A percentile compares a stretch with the other conserved stretches of the same genome.
Evolutionary conservation across 306 rosid genomes (phyloP).

Genomic region (Senna tora): DNA sequence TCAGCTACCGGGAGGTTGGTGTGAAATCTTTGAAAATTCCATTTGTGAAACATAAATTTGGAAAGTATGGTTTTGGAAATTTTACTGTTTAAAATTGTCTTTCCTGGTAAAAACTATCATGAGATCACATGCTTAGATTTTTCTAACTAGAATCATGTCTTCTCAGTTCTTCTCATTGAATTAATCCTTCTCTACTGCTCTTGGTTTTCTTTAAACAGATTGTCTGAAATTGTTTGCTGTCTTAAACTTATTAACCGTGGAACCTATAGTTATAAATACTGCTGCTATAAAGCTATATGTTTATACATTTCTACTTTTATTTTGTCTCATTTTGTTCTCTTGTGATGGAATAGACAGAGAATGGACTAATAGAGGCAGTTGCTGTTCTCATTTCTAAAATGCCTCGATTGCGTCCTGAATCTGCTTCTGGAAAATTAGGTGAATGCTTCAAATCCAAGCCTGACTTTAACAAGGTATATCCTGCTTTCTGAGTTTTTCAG

Average conservation of each 20-base stretch:
- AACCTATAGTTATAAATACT: slow-evolving; percentile 21
- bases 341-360: slow-evolving; percentile 66
- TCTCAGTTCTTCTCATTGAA: background rate
- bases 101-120: slow-evolving; percentile 1
- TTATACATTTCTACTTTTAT: background rate
- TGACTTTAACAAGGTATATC: slow-evolving; percentile 78
- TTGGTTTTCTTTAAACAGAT: background rate
- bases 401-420: slow-evolving; percentile 79
- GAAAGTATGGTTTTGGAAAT: slow-evolving; percentile 28
- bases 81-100: slow-evolving; percentile 14
- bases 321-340: slow-evolving; percentile 38
- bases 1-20: slow-evolving; percentile 88
- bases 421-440: slow-evolving; percentile 67
- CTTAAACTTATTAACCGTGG: background rate
- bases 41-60: slow-evolving; percentile 25
- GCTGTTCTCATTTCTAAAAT: slow-evolving; percentile 84
- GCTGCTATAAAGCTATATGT: slow-evolving; percentile 29
- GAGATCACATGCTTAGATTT: background rate
- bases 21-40: slow-evolving; percentile 37
- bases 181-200: background rate
- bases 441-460: slow-evolving; percentile 83
- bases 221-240: background rate
- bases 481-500: slow-evolving; percentile 5
- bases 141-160: slow-evolving; percentile 5
- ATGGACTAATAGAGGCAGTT: slow-evolving; percentile 92